Evolutionary conservation across 805 yeast species (phyloP), one percentile per base, ranked within the genome.

Genomic region (Wickerhamiella sergipiensis): DNA sequence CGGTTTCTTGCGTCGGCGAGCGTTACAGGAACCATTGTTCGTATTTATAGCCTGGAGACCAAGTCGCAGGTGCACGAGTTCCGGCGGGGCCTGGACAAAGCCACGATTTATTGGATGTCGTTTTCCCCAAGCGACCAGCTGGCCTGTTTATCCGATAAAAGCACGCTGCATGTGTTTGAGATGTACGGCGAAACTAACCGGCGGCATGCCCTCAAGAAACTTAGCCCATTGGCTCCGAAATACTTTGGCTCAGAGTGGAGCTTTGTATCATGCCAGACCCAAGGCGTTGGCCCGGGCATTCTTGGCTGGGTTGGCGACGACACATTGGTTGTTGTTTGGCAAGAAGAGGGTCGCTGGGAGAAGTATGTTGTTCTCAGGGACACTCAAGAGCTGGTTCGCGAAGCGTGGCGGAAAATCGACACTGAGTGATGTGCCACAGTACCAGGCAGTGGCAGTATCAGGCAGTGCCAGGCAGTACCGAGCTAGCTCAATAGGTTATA

Each of bases 221-320:
- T 83, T 9, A 21, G 24, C 43, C 86, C 88, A 1, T 71, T 86
- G 48, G 75, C 80, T 52, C 85, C 88, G 21, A 72, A 74, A 46
- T 88, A 88, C 63, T 84, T 89, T 65, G 78, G 82, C 48, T 81
- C 90, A 1, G 82, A 84, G 15, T 89, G 96, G 96, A 81, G 92
- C 42, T 85, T 83, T 68, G 85, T 86, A 48, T 83, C 90, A 0
- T 71, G 78, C 15, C 82, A 85, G 58, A 64, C 77, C 43, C 62
- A 62, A 13, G 65, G 67, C 47, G 67, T 67, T 44, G 51, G 55
- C 12, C 61, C 64, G 7, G 85, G 83, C 8, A 71, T 72, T 0
- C 53, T 79, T 23, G 95, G 90, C 1, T 86, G 95, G 95, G 72
- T 81, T 0, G 80, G 80, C 6, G 87, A 85, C 56, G 86, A 80